Evolutionary conservation across 495 filamentous ascomycete genomes (phyloP).

Genomic region (Neurospora discreta): DNA sequence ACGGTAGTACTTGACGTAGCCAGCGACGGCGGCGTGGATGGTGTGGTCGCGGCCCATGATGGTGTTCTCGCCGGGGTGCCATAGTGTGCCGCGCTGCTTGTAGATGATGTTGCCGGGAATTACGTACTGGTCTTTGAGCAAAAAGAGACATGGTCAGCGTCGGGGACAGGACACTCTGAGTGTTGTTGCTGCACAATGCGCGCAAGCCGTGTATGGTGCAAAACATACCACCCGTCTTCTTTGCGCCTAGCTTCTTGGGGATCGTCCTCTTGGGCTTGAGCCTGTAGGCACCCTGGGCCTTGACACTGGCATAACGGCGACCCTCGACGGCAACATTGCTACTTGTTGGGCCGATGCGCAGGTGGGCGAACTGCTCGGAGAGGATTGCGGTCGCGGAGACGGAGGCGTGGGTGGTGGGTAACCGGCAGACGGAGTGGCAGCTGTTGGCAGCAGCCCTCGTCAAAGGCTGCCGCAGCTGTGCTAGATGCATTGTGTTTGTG

Average conservation of each 20-base stretch:
- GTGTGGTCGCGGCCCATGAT: constrained; percentile 95
- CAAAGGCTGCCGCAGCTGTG: constrained; percentile 42
- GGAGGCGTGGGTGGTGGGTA: constrained; percentile 11
- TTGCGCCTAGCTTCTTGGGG: constrained; percentile 89
- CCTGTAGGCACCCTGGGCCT: constrained; percentile 78
- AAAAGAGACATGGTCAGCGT: neutral
- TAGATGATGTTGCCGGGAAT: constrained; percentile 96
- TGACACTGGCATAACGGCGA: constrained; percentile 68
- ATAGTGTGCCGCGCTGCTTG: constrained; percentile 85
- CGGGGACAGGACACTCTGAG: neutral
- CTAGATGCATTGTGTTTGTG: constrained; percentile 34
- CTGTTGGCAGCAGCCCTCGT: constrained; percentile 33
- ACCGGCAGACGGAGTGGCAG: constrained; percentile 8
- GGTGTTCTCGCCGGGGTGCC: constrained; percentile 90
- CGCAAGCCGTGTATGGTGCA: neutral
- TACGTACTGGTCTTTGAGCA: constrained; percentile 64
- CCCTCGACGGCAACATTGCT: constrained; percentile 30
- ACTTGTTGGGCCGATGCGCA: constrained; percentile 9
- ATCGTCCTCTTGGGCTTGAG: constrained; percentile 69
- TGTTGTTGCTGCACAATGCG: neutral
- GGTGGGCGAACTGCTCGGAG: constrained; percentile 15
- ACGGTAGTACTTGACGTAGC: constrained; percentile 93
- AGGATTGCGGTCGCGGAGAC: constrained; percentile 7
- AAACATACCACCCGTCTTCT: constrained; percentile 68
- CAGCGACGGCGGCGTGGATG: constrained; percentile 72